Percentiles rank a stretch among this genome's conserved stretches.
phyloP scores from a whole-genome alignment of 306 rosid species.

The Argentina anserina region DNA sequence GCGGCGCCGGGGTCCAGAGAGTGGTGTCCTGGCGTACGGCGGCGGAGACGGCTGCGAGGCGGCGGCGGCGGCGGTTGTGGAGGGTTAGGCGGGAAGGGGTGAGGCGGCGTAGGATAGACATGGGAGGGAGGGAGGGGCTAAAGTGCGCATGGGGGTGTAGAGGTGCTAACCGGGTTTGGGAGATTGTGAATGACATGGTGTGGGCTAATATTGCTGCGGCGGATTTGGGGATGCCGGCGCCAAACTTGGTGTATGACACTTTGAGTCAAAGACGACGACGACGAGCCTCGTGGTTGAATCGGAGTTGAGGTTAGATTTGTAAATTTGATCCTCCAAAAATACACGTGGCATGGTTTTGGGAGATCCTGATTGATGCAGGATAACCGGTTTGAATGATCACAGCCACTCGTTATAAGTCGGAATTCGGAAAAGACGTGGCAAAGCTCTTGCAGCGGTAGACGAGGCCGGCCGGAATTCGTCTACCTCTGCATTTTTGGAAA shows the following conservation, averaged over 20 bases:
- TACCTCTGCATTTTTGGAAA: neutral
- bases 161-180: slow-evolving; percentile 24
- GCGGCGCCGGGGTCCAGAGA: slow-evolving; percentile 74
- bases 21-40: slow-evolving; percentile 76
- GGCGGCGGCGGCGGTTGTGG: slow-evolving; percentile 24
- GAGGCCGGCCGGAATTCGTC: neutral
- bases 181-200: slow-evolving; percentile 40
- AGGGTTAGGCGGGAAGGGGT: slow-evolving; percentile 25
- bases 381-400: neutral
- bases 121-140: slow-evolving; percentile 51
- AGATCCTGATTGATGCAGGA: slow-evolving; percentile 24
- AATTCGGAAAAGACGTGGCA: too few relatives aligned
- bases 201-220: neutral
- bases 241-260: slow-evolving; percentile 10
- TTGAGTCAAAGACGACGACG: neutral
- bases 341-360: slow-evolving; percentile 50
- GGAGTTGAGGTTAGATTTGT: slow-evolving; percentile 5
- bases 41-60: slow-evolving; percentile 46
- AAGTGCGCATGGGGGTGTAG: slow-evolving; percentile 58
- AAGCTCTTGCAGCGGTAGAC: neutral
- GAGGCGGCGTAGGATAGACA: slow-evolving; percentile 79
- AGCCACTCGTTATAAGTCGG: neutral
- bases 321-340: neutral
- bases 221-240: slow-evolving; percentile 33
- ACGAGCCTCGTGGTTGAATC: neutral